These are phyloP conservation scores for Boletus sp. DNA, from an alignment of 1,284 basidiomycete genomes.

Conservation along the genomic window DNA sequence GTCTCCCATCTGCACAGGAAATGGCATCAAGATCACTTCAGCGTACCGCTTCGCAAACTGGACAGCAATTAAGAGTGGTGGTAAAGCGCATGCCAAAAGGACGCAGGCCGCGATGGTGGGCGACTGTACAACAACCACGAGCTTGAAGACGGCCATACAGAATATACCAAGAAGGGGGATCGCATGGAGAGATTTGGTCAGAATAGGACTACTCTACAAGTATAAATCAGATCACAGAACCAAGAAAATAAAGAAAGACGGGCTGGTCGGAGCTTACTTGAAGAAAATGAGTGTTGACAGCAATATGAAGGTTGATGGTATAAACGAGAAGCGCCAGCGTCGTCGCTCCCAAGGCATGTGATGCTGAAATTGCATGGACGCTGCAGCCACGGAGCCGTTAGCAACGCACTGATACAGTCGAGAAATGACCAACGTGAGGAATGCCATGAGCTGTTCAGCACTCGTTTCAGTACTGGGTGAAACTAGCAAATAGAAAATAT, in stretches of 20 bases:
- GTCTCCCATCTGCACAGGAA: constrained; percentile 10
- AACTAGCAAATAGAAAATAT: background rate
- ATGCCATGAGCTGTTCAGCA: constrained; percentile 23
- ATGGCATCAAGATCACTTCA: constrained; percentile 1
- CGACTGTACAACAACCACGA: constrained; percentile 20
- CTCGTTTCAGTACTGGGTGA: constrained; percentile 1
- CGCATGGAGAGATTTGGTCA: constrained; percentile 25
- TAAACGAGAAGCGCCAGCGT: constrained; percentile 31
- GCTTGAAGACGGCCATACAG: constrained; percentile 19
- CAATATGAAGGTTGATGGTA: constrained; percentile 30
- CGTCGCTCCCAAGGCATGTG: constrained; percentile 16
- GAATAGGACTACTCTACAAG: constrained; percentile 12
- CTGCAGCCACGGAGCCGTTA: constrained; percentile 11
- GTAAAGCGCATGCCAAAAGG: constrained; percentile 23
- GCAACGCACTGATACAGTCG: background rate
- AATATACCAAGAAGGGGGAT: constrained; percentile 30
- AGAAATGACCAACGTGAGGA: constrained; percentile 26
- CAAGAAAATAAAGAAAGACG: background rate
- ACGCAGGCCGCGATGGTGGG: constrained; percentile 17
- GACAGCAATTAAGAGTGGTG: constrained; percentile 14
- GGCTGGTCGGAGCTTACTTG: constrained; percentile 12
- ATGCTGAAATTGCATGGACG: constrained; percentile 23
- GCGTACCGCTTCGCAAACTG: constrained; percentile 10
- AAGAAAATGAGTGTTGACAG: constrained; percentile 16
- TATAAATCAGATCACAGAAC: background rate